These are phyloP conservation scores for Populus euphratica DNA, from an alignment of 345 rosid genomes.

Conservation along the genomic window DNA sequence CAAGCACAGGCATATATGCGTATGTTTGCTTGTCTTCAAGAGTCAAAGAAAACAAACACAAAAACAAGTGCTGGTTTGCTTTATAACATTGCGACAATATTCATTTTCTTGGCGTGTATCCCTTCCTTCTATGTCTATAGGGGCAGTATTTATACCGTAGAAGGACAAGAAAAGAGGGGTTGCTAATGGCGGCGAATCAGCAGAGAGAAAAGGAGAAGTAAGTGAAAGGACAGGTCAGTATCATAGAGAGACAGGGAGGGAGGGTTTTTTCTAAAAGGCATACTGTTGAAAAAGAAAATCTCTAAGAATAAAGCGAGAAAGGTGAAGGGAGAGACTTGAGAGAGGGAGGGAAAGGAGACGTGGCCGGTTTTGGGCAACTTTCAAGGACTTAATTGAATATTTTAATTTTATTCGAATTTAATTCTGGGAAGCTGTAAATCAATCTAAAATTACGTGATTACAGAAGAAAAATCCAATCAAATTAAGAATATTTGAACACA, in stretches of 20 bases:
- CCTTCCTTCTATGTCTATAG: background rate
- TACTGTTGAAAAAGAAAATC: conserved; percentile 2
- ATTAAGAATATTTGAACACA: too few relatives aligned
- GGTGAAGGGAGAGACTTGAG: background rate
- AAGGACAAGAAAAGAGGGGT: conserved; percentile 1
- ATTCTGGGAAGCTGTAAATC: background rate
- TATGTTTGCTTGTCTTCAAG: background rate
- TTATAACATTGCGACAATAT: background rate
- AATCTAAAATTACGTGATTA: too few relatives aligned
- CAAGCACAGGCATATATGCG: background rate
- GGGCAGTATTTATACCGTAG: background rate
- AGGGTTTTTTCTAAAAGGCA: background rate
- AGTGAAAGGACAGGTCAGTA: background rate
- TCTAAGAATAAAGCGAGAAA: background rate
- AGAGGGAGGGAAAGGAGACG: background rate
- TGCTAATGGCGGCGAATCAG: conserved; percentile 22
- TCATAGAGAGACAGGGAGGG: conserved; percentile 5
- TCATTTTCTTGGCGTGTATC: background rate
- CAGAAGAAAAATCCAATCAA: too few relatives aligned
- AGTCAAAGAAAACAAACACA: background rate
- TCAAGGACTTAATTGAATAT: background rate
- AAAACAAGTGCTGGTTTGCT: background rate
- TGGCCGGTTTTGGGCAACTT: conserved; percentile 1
- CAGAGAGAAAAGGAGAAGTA: background rate
- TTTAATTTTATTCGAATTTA: background rate